These are phyloP conservation scores for Cyberlindnera veronae DNA, from an alignment of 805 yeast genomes.

Conservation along the genomic window DNA sequence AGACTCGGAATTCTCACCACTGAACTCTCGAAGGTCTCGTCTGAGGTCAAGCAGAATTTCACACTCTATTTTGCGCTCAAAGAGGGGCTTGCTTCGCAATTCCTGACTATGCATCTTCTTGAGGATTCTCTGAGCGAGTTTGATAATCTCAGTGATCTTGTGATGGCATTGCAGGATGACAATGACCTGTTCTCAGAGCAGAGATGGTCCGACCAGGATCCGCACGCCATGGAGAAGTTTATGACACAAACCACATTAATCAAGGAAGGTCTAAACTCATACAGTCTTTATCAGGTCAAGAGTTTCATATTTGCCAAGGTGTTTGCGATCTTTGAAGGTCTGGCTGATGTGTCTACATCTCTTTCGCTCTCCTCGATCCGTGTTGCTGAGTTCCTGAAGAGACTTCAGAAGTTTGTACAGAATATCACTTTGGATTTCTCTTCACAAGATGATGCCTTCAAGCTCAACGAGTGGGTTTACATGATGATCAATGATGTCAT, in stretches of 20 bases:
- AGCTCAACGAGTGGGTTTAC: slow-evolving; percentile 37
- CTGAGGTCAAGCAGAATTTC: slow-evolving; percentile 2
- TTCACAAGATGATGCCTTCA: no score
- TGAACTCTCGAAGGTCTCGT: slow-evolving; percentile 1
- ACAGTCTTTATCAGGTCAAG: slow-evolving; percentile 13
- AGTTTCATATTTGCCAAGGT: slow-evolving; percentile 36
- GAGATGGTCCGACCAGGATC: slow-evolving; percentile 8
- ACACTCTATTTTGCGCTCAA: slow-evolving; percentile 27
- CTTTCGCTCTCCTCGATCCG: slow-evolving; percentile 40
- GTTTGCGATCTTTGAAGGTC: slow-evolving; percentile 33
- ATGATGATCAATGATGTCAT: slow-evolving; percentile 41
- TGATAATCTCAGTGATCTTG: slow-evolving; percentile 38
- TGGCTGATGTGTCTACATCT: slow-evolving; percentile 36
- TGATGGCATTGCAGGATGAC: slow-evolving; percentile 9
- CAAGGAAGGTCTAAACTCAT: not conserved
- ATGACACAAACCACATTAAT: slow-evolving; percentile 1
- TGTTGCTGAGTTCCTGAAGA: slow-evolving; percentile 36
- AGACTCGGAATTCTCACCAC: slow-evolving; percentile 31
- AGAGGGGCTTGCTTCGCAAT: slow-evolving; percentile 49
- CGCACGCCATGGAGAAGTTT: slow-evolving; percentile 6
- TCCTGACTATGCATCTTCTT: slow-evolving; percentile 50
- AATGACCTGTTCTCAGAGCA: slow-evolving; percentile 1
- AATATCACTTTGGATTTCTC: slow-evolving; percentile 29
- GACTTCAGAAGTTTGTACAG: slow-evolving; percentile 35
- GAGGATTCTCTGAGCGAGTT: slow-evolving; percentile 60